Base-by-base conservation (phyloP, 176 grass and related monocot genomes). In the Ananas comosus region DNA sequence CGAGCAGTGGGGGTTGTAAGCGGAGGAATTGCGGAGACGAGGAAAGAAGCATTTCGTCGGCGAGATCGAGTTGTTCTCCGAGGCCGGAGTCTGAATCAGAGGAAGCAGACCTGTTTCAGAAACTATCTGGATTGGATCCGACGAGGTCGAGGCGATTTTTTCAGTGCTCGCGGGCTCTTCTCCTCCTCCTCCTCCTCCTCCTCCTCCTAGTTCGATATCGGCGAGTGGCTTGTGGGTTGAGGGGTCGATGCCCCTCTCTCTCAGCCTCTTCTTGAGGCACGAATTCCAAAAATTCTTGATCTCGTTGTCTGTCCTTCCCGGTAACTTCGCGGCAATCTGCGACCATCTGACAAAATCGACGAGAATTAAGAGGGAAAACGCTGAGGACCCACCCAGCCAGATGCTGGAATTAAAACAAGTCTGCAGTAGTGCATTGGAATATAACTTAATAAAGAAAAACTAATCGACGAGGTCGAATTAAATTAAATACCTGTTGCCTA, bases 251-350 rank as follows among this genome's bases (percentile, higher is more conserved):
- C 73, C 73, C 17, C 16, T 75, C 63, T 66, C 63, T 63, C 11
- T 66, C 73, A 75, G 63, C 63, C 53, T 75, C 73, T 75, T 75
- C 73, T 75, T 75, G 63, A 75, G 24, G 73, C 73, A 75, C 8
- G 73, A 75, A 64, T 75, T 75, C 73, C 73, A 75, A 24, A 51
- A 65, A 21, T 75, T 75, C 50, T 75, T 75, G 49, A 75, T 66
- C 73, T 75, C 73, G 14, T 75, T 75, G 13, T 75, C 73, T 10
- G 73, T 75, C 22, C 73, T 75, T 12, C 73, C 73, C 2, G 73
- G 73, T 25, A 75, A 53, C 21, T 24, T 48, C 0, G 73, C 18
- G 7, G 73, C 73, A 47, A 75, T 75, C 23, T 75, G 73, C 4
- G 73, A 75, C 73, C 73, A 75, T 17, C 73, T 75, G 63, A 75